A percentile compares a stretch with the other conserved stretches of the same genome.
Evolutionary conservation across 2,329 filamentous ascomycete genomes (phyloP).

Genomic region (Aureobasidium melanogenum): DNA sequence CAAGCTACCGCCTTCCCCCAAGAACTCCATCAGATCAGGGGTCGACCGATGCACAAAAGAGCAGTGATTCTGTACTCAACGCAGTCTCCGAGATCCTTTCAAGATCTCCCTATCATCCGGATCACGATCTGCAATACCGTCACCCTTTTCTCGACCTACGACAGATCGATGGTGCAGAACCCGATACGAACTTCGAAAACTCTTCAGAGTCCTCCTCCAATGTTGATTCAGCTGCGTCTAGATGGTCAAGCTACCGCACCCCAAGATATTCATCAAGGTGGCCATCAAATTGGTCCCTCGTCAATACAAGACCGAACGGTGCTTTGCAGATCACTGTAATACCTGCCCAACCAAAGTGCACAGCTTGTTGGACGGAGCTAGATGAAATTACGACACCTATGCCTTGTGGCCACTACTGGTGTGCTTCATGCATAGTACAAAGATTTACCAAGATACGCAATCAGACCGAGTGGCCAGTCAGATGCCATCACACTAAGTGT

Average conservation of each 20-base stretch:
- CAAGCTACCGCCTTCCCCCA: background rate
- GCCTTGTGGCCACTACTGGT: background rate
- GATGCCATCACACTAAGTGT: background rate
- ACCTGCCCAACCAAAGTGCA: background rate
- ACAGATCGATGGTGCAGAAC: no score
- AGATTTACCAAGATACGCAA: background rate
- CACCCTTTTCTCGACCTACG: no score
- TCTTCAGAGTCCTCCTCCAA: no score
- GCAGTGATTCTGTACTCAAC: background rate
- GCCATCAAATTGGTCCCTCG: no score
- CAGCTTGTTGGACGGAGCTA: background rate
- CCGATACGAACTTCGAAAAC: no score
- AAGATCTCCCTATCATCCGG: no score
- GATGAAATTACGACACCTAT: background rate
- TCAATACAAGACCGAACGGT: background rate
- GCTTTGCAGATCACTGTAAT: background rate
- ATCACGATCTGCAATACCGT: no score
- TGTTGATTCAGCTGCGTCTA: no score
- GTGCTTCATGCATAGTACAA: background rate
- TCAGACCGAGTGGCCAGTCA: background rate
- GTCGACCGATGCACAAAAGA: background rate
- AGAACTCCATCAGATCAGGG: background rate
- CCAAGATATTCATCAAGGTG: no score
- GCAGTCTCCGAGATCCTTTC: no score
- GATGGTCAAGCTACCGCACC: background rate